Evolutionary conservation across 768 basidiomycete genomes (phyloP), one percentile per base, ranked within the genome.

Genomic region (Xanthoconium stramineum): DNA sequence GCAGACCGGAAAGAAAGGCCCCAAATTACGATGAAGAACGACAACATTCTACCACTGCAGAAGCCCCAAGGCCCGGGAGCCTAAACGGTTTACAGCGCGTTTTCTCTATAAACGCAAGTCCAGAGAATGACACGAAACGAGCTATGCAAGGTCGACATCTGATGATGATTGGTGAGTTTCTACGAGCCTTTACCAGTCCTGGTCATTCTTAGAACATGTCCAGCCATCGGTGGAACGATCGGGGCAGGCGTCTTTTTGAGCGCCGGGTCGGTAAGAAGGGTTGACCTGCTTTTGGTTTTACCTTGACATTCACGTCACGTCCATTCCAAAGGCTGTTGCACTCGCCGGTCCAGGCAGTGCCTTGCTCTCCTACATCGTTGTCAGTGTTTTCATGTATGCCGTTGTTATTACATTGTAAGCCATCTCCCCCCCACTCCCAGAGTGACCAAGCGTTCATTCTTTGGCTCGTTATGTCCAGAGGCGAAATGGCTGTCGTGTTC

Each of bases 401-500:
- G 83, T 85, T 35, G 83, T 85, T 44, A 83, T 85, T 29, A 71
- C 81, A n/a, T 65, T 86, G 77, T 81, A 53, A 65, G 75, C 60
- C 45, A 2, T 20, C 29, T 12, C n/a, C 35, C 52, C 17, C 5
- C 14, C 11, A 1, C 11, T 32, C 12, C 9, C 30, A 39, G 43
- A 13, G 19, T 47, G 12, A 13, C 33, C 37, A 10, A 51, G 17
- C 13, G 44, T 30, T 50, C n/a, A 30, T 24, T 48, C n/a, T 15
- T 19, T 24, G 24, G 4, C 24, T 24, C 24, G 24, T 24, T 24
- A 4, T 24, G 37, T 28, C 19, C 33, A 82, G 80, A 33, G 84
- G 84, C 12, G 85, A 86, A 65, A 86, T 88, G 85, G 76, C 84
- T 20, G 77, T 81, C 17, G 79, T 84, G 72, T 84, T 76, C 55